Percentiles rank a stretch among this genome's conserved stretches.
These are phyloP conservation scores for Tetrapisispora fleetii DNA, from an alignment of 805 yeast species.

Conservation along the genomic window DNA sequence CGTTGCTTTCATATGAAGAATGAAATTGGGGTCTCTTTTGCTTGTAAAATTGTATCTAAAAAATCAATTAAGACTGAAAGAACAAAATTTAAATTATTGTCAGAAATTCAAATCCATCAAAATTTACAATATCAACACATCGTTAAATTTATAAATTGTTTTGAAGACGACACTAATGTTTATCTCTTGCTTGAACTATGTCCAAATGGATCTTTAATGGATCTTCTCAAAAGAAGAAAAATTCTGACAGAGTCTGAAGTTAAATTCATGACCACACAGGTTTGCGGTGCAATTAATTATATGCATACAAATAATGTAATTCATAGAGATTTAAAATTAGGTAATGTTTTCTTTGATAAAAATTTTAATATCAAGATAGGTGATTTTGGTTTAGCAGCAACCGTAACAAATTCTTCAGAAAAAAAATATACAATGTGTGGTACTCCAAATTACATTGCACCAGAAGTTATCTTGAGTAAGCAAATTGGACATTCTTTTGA, in stretches of 20 bases:
- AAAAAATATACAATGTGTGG: conserved; percentile 94
- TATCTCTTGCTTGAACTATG: conserved; percentile 91
- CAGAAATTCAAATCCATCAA: conserved; percentile 93
- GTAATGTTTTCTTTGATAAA: conserved; percentile 90
- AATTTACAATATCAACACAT: conserved; percentile 80
- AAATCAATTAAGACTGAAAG: conserved; percentile 85
- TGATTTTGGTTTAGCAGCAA: conserved; percentile 97
- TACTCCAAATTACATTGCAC: conserved; percentile 97
- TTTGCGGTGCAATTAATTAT: conserved; percentile 87
- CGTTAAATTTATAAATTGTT: conserved; percentile 90
- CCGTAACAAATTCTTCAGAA: conserved; percentile 59
- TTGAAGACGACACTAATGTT: conserved; percentile 92
- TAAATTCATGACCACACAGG: conserved; percentile 79
- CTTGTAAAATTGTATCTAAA: conserved; percentile 97
- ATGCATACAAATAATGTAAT: conserved; percentile 87
- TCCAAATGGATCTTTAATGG: conserved; percentile 91
- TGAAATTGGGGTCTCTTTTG: conserved; percentile 74
- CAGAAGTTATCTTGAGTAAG: conserved; percentile 89
- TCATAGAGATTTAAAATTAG: conserved; percentile 92
- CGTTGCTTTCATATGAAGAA: conserved; percentile 96
- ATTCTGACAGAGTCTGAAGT: conserved; percentile 87
- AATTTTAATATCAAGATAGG: conserved; percentile 93
- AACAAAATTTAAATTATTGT: conserved; percentile 70
- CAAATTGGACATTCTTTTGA: conserved; percentile 84
- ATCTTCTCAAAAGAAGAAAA: conserved; percentile 74